These are phyloP conservation scores for Penicillium sp. DNA, from an alignment of 2,329 filamentous ascomycete genomes.

Conservation along the genomic window DNA sequence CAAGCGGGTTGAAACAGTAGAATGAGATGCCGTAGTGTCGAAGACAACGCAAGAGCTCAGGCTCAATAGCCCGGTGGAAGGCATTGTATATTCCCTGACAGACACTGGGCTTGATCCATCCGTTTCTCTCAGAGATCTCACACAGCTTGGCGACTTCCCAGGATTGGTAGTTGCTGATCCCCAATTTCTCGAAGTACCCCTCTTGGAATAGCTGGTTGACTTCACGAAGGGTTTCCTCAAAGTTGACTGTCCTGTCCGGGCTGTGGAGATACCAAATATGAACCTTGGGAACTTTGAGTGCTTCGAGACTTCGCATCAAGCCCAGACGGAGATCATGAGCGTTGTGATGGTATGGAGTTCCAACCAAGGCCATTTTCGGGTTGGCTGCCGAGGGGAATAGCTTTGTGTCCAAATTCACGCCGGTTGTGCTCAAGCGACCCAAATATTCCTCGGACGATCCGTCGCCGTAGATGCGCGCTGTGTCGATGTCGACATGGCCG, in stretches of 20 bases:
- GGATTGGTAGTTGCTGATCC: not conserved
- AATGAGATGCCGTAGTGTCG: not conserved
- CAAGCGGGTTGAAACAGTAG: not conserved
- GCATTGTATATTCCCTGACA: not conserved
- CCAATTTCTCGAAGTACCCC: not conserved
- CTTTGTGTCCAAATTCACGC: not conserved
- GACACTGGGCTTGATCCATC: not conserved
- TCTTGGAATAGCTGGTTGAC: not conserved
- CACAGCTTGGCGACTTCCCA: not conserved
- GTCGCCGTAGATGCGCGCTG: not conserved
- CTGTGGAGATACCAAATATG: not conserved
- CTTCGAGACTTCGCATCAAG: not conserved
- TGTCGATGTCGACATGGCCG: not conserved
- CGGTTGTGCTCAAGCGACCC: no score
- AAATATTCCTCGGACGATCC: not conserved
- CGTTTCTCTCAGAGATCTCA: not conserved
- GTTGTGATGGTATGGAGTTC: not conserved
- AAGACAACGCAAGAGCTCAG: not conserved
- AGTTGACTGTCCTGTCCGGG: not conserved
- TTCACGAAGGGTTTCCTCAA: not conserved
- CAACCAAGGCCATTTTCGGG: not conserved
- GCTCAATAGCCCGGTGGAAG: not conserved
- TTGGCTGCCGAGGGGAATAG: not conserved
- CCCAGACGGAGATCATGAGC: not conserved
- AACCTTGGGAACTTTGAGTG: not conserved